Conservation (phyloP, 2,329 filamentous ascomycete genomes). For the Colletotrichum phormii region DNA sequence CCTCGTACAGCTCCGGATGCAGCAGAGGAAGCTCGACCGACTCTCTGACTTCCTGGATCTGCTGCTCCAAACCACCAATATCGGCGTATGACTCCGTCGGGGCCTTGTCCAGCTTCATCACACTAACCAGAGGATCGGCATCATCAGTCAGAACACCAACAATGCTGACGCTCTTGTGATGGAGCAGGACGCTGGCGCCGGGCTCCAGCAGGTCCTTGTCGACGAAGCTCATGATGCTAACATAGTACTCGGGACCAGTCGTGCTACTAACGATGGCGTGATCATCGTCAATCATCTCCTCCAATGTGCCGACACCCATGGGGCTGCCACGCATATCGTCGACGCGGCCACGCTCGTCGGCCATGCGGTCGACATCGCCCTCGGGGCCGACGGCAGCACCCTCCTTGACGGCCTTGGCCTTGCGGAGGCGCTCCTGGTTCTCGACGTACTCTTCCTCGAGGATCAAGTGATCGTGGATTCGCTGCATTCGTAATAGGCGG, state of each 20-base stretch:
- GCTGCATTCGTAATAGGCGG: constrained; percentile 96
- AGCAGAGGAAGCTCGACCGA: constrained; percentile 95
- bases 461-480: constrained; percentile 95
- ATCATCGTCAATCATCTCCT: constrained; percentile 99
- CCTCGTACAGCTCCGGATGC: constrained; percentile 97
- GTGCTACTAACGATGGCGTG: constrained; percentile 98
- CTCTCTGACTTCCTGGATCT: constrained; percentile 98
- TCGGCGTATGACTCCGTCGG: constrained; percentile 98
- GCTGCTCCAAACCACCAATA: constrained; percentile 93
- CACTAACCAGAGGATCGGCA: constrained; percentile 92
- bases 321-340: constrained; percentile 99
- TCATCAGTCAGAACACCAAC: constrained; percentile 98
- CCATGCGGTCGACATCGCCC: constrained; percentile 82
- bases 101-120: constrained; percentile 99
- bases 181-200: constrained; percentile 92
- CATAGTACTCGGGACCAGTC: constrained; percentile 98
- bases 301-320: constrained; percentile 97
- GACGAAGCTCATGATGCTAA: constrained; percentile 99
- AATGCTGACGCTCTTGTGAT: constrained; percentile 98
- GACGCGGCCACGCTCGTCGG: constrained; percentile 92
- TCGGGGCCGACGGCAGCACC: constrained; percentile 78
- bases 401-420: constrained; percentile 86
- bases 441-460: constrained; percentile 99
- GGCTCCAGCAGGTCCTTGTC: constrained; percentile 98
- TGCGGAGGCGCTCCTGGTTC: constrained; percentile 96